Conservation (phyloP, 2,329 filamentous ascomycete genomes). For the Capronia americana region DNA sequence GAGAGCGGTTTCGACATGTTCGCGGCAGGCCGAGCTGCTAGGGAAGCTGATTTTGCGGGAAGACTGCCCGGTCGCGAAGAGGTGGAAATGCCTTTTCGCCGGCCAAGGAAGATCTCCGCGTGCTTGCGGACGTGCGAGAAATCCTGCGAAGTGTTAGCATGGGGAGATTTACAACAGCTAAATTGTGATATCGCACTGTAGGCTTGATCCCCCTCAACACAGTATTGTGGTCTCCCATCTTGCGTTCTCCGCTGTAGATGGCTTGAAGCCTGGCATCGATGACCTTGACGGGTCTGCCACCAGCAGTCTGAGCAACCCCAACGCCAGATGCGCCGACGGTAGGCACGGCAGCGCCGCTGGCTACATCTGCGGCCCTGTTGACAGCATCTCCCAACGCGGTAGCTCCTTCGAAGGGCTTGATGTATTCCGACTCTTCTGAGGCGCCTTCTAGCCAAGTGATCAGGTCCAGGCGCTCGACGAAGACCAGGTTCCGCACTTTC, state of each 20-base stretch:
- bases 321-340: constrained; percentile 52
- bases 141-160: constrained; percentile 66
- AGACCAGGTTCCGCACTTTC: constrained; percentile 84
- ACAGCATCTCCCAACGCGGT: constrained; percentile 51
- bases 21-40: constrained; percentile 36
- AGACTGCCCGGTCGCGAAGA: constrained; percentile 45
- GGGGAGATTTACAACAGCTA: constrained; percentile 11
- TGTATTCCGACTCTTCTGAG: constrained; percentile 89
- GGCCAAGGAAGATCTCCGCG: constrained; percentile 75
- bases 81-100: constrained; percentile 51
- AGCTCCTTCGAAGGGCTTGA: constrained; percentile 79
- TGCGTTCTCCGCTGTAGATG: constrained; percentile 90
- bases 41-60: constrained; percentile 29
- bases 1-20: constrained; percentile 34
- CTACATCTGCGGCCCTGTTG: constrained; percentile 56
- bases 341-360: constrained; percentile 55
- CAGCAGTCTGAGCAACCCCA: constrained; percentile 43
- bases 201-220: constrained; percentile 85
- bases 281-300: constrained; percentile 64
- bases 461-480: constrained; percentile 88
- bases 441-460: constrained; percentile 93
- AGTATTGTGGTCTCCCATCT: constrained; percentile 91
- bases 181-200: constrained; percentile 66
- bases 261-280: constrained; percentile 83
- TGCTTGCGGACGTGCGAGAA: constrained; percentile 92